These are phyloP conservation scores for Pythium diclinum DNA, from an alignment of 352 stramenopile species.

Conservation along the genomic window DNA sequence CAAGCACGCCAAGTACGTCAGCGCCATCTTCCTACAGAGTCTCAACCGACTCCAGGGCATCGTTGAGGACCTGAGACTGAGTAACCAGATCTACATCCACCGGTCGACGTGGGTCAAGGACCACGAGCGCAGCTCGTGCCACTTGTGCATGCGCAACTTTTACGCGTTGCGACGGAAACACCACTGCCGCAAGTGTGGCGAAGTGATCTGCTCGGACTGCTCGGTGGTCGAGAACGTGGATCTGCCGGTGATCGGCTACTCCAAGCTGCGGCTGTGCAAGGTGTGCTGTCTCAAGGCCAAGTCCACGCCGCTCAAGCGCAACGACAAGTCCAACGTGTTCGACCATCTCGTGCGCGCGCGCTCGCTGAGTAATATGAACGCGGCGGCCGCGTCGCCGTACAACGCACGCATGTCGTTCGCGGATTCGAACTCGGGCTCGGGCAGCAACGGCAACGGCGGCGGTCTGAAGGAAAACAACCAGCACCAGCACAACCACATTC, in stretches of 20 bases:
- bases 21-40: conserved; percentile 45
- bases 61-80: conserved; percentile 71
- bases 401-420: conserved; percentile 47
- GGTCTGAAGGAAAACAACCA: conserved; percentile 3
- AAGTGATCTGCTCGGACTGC: conserved; percentile 81
- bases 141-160: conserved; percentile 79
- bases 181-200: conserved; percentile 78
- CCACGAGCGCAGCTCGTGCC: conserved; percentile 62
- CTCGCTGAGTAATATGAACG: conserved; percentile 51
- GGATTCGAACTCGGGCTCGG: conserved; percentile 28
- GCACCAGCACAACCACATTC: conserved; percentile 10
- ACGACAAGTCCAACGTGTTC: conserved; percentile 62
- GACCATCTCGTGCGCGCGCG: conserved; percentile 55
- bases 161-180: conserved; percentile 71
- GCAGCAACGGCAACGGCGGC: conserved; percentile 14
- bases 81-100: conserved; percentile 70
- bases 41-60: conserved; percentile 60
- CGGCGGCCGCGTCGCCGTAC: conserved; percentile 26
- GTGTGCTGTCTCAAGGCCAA: conserved; percentile 73
- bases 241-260: conserved; percentile 69
- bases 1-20: conserved; percentile 60
- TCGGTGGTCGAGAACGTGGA: conserved; percentile 68
- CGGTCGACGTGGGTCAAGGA: conserved; percentile 77
- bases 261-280: conserved; percentile 80
- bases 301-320: conserved; percentile 59